A percentile compares a stretch with the other conserved stretches of the same genome.
phyloP scores from a whole-genome alignment of 345 rosid genomes.

The Triadica sebifera region DNA sequence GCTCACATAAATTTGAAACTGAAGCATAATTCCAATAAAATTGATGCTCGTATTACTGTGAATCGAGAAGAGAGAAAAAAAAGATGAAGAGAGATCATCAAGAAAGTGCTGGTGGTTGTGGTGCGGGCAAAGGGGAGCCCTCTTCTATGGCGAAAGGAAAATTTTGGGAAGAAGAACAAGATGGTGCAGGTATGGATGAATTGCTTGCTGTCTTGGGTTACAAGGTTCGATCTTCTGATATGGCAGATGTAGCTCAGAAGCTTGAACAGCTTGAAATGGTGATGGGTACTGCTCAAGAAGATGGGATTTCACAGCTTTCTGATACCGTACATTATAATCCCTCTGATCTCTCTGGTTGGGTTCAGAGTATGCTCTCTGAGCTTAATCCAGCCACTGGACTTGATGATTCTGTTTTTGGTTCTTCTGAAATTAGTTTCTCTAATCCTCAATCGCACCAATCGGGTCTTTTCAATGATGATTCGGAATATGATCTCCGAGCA shows the following conservation, averaged over 20 bases:
- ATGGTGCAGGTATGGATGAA: constrained; percentile 39
- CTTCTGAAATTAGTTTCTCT: constrained; percentile 14
- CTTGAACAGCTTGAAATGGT: constrained; percentile 39
- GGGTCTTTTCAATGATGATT: constrained; percentile 19
- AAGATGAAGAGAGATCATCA: constrained; percentile 58
- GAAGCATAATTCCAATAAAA: no score
- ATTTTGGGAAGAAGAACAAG: constrained; percentile 48
- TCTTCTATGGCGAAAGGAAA: constrained; percentile 40
- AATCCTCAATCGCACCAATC: constrained; percentile 5
- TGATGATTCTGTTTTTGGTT: constrained; percentile 11
- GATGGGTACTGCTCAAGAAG: constrained; percentile 26
- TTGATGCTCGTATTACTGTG: not conserved
- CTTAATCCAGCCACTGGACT: constrained; percentile 4
- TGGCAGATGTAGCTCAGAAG: constrained; percentile 35
- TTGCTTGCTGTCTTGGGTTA: constrained; percentile 32
- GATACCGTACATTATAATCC: constrained; percentile 37
- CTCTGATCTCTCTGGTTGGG: constrained; percentile 36
- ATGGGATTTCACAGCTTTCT: constrained; percentile 25
- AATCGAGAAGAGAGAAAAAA: not conserved
- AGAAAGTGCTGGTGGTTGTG: constrained; percentile 32
- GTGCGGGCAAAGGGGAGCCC: not conserved
- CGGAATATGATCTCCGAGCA: constrained; percentile 35
- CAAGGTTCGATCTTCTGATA: constrained; percentile 31
- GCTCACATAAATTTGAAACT: no score
- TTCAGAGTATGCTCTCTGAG: constrained; percentile 33